Evolutionary conservation across 257 asterid genomes (phyloP), one percentile per base, ranked within the genome.

Genomic region (Nemophila menziesii): DNA sequence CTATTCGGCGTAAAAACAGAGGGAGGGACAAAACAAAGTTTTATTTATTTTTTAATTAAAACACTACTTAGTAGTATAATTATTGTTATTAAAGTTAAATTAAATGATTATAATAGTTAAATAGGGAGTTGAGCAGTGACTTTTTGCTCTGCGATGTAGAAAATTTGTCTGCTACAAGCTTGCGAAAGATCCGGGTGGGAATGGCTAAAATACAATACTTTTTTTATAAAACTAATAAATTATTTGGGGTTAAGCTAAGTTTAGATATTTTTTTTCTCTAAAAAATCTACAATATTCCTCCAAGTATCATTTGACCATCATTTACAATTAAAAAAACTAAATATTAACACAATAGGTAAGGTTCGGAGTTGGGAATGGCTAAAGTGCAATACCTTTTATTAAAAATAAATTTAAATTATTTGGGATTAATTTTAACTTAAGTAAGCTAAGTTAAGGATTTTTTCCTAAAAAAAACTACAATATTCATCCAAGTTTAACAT

Each of bases 1-100:
- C 86, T 92, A 80, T 71, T 70, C 85, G 93, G 96, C 92, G 85
- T 63, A 60, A 69, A 66, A 58, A 51, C 63, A 68, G 85, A 74
- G 86, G 75, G 87, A 54, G 86, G 75, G 87, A 54, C 49, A 51
- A 46, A 14, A 11, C 24, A 21, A 7, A 29, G 59, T 7, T 24
- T 51, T 16, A 8, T 14, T 19, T 7, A 11, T 27, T 33, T 20
- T 3, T 36, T 27, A n/a, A 2, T 37, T 26, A 1, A 16, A 17
- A 8, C 15, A 15, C 13, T 37, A 8, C 5, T 5, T 16, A 20
- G 11, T 5, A 15, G 13, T 43, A 13, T 6, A 16, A 21, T 17
- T 54, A 44, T 41, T 27, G 19, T 18, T 24, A 51, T 48, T 46
- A 39, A 22, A 33, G 20, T 45, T 8, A 39, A 42, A 46, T 46